Evolutionary conservation across 1,284 basidiomycete species (phyloP).

Genomic region (Ustilago loliicola): DNA sequence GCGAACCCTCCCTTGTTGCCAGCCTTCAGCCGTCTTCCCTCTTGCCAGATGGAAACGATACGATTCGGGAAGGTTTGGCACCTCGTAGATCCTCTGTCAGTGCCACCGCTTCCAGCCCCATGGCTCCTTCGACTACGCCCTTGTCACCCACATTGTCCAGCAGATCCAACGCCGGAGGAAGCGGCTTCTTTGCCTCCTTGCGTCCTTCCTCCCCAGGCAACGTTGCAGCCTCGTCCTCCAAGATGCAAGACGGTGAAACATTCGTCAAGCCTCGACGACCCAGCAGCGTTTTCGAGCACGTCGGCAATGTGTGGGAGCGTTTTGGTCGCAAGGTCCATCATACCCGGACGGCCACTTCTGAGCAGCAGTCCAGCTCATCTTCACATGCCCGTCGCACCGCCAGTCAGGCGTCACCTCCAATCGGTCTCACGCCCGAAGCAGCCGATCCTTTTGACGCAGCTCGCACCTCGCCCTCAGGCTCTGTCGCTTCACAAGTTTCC

Average conservation of each 20-base stretch:
- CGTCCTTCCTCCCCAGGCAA: constrained; percentile 49
- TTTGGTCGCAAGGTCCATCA: constrained; percentile 59
- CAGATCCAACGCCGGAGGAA: constrained; percentile 21
- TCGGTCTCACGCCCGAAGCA: constrained; percentile 29
- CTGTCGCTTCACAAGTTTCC: constrained; percentile 34
- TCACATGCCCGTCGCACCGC: constrained; percentile 26
- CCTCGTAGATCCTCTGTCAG: constrained; percentile 25
- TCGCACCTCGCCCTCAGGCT: constrained; percentile 26
- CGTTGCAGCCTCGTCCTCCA: constrained; percentile 14
- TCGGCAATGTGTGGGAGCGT: constrained; percentile 60
- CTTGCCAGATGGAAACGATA: constrained; percentile 7
- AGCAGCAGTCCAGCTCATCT: constrained; percentile 33
- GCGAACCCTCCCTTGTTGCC: constrained; percentile 19
- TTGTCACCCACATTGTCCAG: constrained; percentile 35
- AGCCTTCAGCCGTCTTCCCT: constrained; percentile 8
- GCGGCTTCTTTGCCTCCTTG: constrained; percentile 52
- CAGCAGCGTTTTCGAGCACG: constrained; percentile 65
- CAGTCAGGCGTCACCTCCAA: constrained; percentile 34
- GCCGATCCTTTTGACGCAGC: constrained; percentile 21
- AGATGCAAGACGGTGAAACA: constrained; percentile 23
- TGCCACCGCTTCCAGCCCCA: constrained; percentile 15
- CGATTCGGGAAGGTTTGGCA: constrained; percentile 6
- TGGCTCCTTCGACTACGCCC: constrained; percentile 20
- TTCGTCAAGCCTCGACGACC: constrained; percentile 37
- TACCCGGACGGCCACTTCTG: constrained; percentile 34